Evolutionary conservation across 768 basidiomycete species (phyloP).

Genomic region (Russula emetica): DNA sequence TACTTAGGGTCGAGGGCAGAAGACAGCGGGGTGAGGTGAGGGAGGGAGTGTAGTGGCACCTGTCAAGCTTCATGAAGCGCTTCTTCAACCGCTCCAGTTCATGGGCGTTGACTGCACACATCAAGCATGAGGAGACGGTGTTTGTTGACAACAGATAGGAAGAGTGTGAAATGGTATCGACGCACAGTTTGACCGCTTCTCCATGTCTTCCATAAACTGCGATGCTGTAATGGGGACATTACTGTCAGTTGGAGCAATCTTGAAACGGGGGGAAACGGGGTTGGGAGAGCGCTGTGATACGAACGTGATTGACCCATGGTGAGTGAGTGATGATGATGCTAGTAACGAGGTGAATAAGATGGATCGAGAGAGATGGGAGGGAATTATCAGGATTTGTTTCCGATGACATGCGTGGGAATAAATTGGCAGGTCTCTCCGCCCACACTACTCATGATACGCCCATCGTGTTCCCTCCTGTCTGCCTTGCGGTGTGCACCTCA

Average conservation of each 20-base stretch:
- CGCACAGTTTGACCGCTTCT: conserved; percentile 95
- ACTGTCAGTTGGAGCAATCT: conserved; percentile 5
- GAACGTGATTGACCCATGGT: conserved; percentile 82
- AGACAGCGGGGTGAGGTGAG: neutral
- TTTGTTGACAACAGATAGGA: neutral
- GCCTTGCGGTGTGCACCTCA: too few species aligned
- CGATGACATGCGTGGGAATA: neutral
- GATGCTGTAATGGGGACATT: conserved; percentile 51
- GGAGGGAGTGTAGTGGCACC: conserved; percentile 42
- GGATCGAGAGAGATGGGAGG: neutral
- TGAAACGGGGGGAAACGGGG: neutral
- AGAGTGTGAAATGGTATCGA: conserved; percentile 27
- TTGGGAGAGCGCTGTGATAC: conserved; percentile 32
- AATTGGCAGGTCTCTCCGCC: neutral
- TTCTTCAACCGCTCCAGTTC: conserved; percentile 97
- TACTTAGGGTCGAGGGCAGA: neutral
- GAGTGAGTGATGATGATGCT: conserved; percentile 19
- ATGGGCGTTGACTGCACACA: conserved; percentile 74
- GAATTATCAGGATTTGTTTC: neutral
- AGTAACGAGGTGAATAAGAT: neutral
- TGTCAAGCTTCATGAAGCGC: conserved; percentile 99
- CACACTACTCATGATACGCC: neutral
- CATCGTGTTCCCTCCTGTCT: neutral
- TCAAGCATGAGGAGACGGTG: neutral
- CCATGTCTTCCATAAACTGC: conserved; percentile 98